A percentile compares a stretch with the other conserved stretches of the same genome.
Evolutionary conservation across 768 basidiomycete genomes (phyloP).

Genomic region (Gymnopilus dilepis): DNA sequence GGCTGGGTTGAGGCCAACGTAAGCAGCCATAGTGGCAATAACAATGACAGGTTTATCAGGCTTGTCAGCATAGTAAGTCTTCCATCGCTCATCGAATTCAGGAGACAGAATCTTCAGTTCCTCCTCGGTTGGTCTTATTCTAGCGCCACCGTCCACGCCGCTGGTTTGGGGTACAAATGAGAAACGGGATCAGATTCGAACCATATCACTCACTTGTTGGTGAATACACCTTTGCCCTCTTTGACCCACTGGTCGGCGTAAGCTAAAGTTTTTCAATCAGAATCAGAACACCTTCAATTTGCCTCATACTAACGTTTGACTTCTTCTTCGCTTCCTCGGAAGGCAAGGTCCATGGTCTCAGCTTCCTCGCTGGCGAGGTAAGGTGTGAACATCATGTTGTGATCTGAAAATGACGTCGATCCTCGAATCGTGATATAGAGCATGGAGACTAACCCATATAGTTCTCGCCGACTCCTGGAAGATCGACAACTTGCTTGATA

Average conservation of each 20-base stretch:
- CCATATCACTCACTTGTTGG: conserved; percentile 51
- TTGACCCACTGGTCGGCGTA: conserved; percentile 33
- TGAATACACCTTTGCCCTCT: conserved; percentile 52
- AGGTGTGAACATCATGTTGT: conserved; percentile 41
- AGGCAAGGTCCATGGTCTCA: conserved; percentile 54
- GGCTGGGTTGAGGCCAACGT: conserved; percentile 20
- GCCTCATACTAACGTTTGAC: conserved; percentile 41
- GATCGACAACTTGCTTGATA: conserved; percentile 57
- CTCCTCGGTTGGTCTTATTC: conserved; percentile 53
- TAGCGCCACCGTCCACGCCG: conserved; percentile 59
- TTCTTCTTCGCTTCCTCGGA: conserved; percentile 43
- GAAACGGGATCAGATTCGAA: background rate
- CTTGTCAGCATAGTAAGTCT: conserved; percentile 49
- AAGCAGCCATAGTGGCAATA: conserved; percentile 48
- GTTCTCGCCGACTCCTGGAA: conserved; percentile 79
- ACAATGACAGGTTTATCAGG: conserved; percentile 63
- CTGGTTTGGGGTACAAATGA: conserved; percentile 37
- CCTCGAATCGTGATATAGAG: background rate
- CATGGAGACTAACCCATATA: conserved; percentile 45
- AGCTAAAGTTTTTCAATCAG: conserved; percentile 14
- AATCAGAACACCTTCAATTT: background rate
- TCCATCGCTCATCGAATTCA: conserved; percentile 54
- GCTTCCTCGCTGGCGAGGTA: conserved; percentile 51
- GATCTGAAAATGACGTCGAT: conserved; percentile 37
- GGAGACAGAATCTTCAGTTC: conserved; percentile 58